Base-by-base conservation (phyloP, 495 filamentous ascomycete species). In the Hypoxylon subgilvum region DNA sequence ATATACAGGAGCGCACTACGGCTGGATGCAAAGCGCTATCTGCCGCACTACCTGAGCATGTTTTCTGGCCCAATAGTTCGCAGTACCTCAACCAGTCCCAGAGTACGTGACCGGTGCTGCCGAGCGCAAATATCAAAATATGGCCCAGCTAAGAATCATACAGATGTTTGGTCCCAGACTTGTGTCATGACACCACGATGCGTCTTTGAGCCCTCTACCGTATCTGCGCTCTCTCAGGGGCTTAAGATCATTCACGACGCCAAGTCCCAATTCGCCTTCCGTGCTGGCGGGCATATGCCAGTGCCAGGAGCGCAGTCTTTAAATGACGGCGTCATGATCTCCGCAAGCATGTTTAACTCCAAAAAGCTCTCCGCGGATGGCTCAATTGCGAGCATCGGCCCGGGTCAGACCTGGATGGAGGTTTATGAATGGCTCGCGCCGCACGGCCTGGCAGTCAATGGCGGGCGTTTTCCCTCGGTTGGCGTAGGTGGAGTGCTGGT, bases 401-500 rank as follows among this genome's bases (percentile, higher is more conserved):
- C 68, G 10, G 31, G 67, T 23, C 19, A 52, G 62, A 25, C 63
- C 43, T 74, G 72, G 70, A 52, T 55, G 10, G 57, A 71, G 9
- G 69, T 74, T 6, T 72, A 71, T 45, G 14, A 32, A 41, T 55
- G 44, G 46, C 64, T 72, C 1, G 65, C 67, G 18, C 40, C 4
- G 16, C 38, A 57, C 21, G 65, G 61, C 16, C 57, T 74, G 17
- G 66, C 69, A 1, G 69, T 68, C 16, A 63, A 65, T 6, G 72
- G 70, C 5, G 72, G 70, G 1, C 52, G 70, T 8, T 60, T 64
- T 21, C 38, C 57, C 14, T 49, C 61, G 2, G 72, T 74, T 21
- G 72, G 72, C 12, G 61, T 74, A 3, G 63, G 66, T 8, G 70
- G 72, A 7, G 69, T 76, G 41, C 69, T 75, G 30, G 65, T 79